Base-by-base conservation (phyloP, 1,139 yeast genomes). In the Candida neerlandica region DNA sequence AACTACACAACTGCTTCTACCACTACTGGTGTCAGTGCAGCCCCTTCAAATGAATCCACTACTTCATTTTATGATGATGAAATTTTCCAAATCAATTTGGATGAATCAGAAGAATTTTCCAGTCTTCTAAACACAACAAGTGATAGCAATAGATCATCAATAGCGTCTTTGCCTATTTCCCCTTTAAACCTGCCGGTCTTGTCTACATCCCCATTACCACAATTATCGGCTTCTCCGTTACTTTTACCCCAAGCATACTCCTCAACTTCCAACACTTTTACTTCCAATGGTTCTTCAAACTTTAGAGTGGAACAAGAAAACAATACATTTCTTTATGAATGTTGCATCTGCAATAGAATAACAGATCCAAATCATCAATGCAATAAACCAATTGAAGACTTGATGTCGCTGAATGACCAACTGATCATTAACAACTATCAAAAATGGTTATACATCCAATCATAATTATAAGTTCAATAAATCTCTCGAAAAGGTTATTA, bases 281-380 rank as follows among this genome's bases (percentile, higher is more conserved):
- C n/a, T n/a, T n/a, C n/a, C n/a, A n/a, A n/a, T n/a, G n/a, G n/a
- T n/a, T n/a, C n/a, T n/a, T 15, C 26, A 35, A 18, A 21, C 18
- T 35, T 15, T 35, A 18, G 40, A 35, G 40, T n/a, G 16, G 40
- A 35, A 35, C 40, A 35, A 35, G 40, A 35, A 7, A 35, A 18
- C 21, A 35, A 35, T 15, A 35, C 40, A 6, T 35, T 35, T 35
- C 40, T 35, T 35, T 35, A 35, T 18, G 40, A 35, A 21, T 35
- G 40, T n/a, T 35, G 40, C 27, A 35, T 35, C 40, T 35, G 40
- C 40, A 35, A 34, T 10, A 34, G 21, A 34, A 15, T 34, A 34
- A 34, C 38, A 34, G 38, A 34, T 10, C n/a, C 38, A 10, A 34
- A 34, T 16, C 38, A 34, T 15, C 38, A 34, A 34, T 34, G 38